These are phyloP conservation scores for Leishmania amazonensis DNA, from an alignment of 208 protist genomes.

Conservation along the genomic window DNA sequence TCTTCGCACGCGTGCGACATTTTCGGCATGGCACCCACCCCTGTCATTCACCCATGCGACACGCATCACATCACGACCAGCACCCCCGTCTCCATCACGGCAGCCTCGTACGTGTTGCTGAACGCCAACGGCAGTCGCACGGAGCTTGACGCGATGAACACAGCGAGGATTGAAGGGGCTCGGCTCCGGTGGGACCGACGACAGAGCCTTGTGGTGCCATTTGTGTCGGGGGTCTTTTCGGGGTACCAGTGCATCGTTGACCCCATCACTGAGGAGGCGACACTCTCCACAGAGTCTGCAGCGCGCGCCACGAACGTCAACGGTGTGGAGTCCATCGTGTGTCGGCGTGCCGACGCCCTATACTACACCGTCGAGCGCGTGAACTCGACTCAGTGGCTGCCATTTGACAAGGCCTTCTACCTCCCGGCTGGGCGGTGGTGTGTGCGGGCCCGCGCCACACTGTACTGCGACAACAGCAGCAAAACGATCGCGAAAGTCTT, in stretches of 20 bases:
- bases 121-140: slow-evolving; percentile 10
- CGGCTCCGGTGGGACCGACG: slow-evolving; percentile 38
- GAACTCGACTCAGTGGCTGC: slow-evolving; percentile 59
- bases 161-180: slow-evolving; percentile 34
- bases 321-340: slow-evolving; percentile 19
- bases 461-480: slow-evolving; percentile 34
- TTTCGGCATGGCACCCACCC: slow-evolving; percentile 40
- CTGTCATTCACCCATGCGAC: slow-evolving; percentile 50
- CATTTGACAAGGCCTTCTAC: slow-evolving; percentile 48
- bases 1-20: slow-evolving; percentile 2
- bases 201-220: slow-evolving; percentile 23
- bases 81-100: slow-evolving; percentile 54
- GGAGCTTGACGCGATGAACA: slow-evolving; percentile 26
- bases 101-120: slow-evolving; percentile 41
- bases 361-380: slow-evolving; percentile 66
- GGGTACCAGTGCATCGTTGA: slow-evolving; percentile 23
- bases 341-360: slow-evolving; percentile 28
- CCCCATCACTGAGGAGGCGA: slow-evolving; percentile 21
- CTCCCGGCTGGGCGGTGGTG: slow-evolving; percentile 83
- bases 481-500: slow-evolving; percentile 65
- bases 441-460: slow-evolving; percentile 55
- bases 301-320: slow-evolving; percentile 1
- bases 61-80: slow-evolving; percentile 49
- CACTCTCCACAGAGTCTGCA: neutral
- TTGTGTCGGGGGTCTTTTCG: slow-evolving; percentile 7